phyloP scores from a whole-genome alignment of 1,284 basidiomycete genomes.

The Ustilago curta region DNA sequence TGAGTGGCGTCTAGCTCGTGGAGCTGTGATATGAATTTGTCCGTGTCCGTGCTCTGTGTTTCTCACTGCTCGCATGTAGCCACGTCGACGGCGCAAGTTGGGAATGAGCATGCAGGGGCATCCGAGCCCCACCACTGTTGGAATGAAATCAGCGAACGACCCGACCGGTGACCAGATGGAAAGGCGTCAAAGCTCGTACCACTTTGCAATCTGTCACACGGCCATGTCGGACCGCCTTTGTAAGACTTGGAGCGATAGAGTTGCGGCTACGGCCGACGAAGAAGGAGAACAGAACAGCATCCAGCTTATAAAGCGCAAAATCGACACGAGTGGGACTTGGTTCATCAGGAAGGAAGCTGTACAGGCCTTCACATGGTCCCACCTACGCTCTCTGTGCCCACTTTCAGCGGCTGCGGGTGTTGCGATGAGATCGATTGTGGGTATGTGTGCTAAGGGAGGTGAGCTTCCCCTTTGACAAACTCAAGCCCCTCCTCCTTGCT shows the following conservation, averaged over 20 bases:
- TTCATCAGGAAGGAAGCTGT: not conserved
- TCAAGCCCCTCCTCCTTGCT: not conserved
- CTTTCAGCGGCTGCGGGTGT: not conserved
- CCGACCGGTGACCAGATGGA: not conserved
- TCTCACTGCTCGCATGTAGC: not conserved
- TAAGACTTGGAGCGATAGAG: not conserved
- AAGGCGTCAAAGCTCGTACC: not conserved
- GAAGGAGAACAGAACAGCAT: slow-evolving; percentile 2
- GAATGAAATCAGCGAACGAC: not conserved
- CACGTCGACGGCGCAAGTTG: not conserved
- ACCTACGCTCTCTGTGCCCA: not conserved
- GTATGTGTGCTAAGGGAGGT: not conserved
- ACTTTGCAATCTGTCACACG: not conserved
- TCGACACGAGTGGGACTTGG: slow-evolving; percentile 1
- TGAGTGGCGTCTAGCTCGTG: not conserved
- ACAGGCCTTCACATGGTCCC: not conserved
- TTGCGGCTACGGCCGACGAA: not conserved
- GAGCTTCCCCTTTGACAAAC: not conserved
- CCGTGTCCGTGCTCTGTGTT: not conserved
- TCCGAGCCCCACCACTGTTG: slow-evolving; percentile 11
- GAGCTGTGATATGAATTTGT: not conserved
- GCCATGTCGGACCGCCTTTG: not conserved
- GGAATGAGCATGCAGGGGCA: slow-evolving; percentile 5
- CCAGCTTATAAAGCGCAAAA: not conserved
- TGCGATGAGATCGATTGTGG: not conserved